A percentile compares a stretch with the other conserved stretches of the same genome.
phyloP scores from a whole-genome alignment of 2,329 filamentous ascomycete genomes.

The Setomelanomma holmii region DNA sequence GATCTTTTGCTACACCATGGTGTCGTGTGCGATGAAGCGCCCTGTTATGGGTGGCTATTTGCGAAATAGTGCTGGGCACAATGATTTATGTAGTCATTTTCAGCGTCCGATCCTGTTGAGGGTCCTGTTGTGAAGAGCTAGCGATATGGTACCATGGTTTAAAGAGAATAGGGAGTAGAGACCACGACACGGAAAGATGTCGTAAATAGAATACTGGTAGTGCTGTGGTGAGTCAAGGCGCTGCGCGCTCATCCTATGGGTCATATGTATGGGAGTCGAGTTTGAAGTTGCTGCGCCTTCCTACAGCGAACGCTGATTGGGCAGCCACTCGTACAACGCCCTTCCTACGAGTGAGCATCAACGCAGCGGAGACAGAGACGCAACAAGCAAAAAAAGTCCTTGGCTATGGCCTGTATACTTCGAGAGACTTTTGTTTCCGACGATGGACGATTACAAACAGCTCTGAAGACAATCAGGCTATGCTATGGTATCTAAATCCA shows the following conservation, averaged over 20 bases:
- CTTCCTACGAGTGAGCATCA: not conserved
- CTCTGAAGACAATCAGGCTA: not conserved
- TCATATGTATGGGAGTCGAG: not conserved
- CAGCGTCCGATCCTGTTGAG: not conserved
- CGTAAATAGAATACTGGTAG: not conserved
- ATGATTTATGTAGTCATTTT: not conserved
- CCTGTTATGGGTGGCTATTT: not conserved
- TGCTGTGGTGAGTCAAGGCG: not conserved
- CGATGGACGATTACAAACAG: not conserved
- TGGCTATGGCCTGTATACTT: not conserved
- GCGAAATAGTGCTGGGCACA: not conserved
- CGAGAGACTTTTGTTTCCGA: not conserved
- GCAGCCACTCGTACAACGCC: not conserved
- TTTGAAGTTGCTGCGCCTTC: too few relatives aligned
- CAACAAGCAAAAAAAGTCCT: not conserved
- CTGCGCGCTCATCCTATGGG: not conserved
- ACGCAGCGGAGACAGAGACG: not conserved
- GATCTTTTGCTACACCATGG: not conserved
- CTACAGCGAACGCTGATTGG: not conserved
- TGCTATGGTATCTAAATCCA: conserved; percentile 5
- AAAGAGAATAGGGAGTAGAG: too few relatives aligned
- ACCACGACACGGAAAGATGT: not conserved
- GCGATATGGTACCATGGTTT: not conserved
- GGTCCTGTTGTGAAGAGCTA: not conserved
- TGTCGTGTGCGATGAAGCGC: not conserved